These are phyloP conservation scores for Claviceps sp. DNA, from an alignment of 2,329 filamentous ascomycete species.

Conservation along the genomic window DNA sequence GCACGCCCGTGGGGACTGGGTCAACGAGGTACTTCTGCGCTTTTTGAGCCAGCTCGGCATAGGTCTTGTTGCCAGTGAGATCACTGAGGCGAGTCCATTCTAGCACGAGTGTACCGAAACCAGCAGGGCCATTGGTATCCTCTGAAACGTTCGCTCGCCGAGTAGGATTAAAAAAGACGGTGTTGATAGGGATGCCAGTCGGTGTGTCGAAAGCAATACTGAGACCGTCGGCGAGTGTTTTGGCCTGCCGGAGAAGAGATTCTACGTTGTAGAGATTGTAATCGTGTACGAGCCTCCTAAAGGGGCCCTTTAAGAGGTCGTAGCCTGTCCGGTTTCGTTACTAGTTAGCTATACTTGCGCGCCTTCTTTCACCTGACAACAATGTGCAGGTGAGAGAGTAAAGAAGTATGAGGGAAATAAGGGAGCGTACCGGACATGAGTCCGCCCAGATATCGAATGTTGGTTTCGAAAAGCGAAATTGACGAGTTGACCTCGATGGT, in stretches of 20 bases:
- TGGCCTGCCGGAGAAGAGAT: constrained; percentile 51
- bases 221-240: constrained; percentile 55
- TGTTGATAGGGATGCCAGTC: constrained; percentile 61
- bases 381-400: no score
- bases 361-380: no score
- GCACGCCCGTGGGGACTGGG: constrained; percentile 32
- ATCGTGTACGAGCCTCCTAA: constrained; percentile 32
- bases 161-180: constrained; percentile 44
- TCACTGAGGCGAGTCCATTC: constrained; percentile 78
- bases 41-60: constrained; percentile 51
- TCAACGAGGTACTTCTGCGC: constrained; percentile 59
- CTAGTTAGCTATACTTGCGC: no score
- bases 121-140: constrained; percentile 57
- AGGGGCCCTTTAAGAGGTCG: constrained; percentile 58
- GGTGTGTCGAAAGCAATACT: constrained; percentile 67
- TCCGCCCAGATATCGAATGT: constrained; percentile 75
- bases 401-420: no score
- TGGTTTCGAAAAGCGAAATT: constrained; percentile 79
- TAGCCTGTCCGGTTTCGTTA: constrained; percentile 35
- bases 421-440: constrained; percentile 49
- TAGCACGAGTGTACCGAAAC: constrained; percentile 63
- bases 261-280: constrained; percentile 31
- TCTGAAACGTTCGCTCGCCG: constrained; percentile 32
- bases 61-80: constrained; percentile 53
- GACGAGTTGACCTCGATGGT: constrained; percentile 30